A percentile compares a stretch with the other conserved stretches of the same genome.
Conservation (phyloP, 352 stramenopile genomes). For the Globisporangium rhizosaccharum region DNA sequence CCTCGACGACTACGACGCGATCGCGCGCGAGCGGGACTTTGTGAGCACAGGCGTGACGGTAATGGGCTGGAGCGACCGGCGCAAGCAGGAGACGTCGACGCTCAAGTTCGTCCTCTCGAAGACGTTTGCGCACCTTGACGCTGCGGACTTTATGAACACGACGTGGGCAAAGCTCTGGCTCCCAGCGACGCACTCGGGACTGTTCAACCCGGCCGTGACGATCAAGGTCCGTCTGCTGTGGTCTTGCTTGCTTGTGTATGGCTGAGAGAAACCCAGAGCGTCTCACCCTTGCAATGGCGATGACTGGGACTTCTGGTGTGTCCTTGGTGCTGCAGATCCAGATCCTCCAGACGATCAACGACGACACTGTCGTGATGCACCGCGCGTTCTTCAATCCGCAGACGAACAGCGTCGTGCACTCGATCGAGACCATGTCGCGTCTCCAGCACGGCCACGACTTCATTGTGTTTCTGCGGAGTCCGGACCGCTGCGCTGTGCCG, state of each 20-base stretch:
- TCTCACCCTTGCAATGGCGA: not conserved
- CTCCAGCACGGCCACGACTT: conserved; percentile 19
- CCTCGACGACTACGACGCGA: conserved; percentile 22
- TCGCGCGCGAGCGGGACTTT: conserved; percentile 18
- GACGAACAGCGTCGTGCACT: conserved; percentile 24
- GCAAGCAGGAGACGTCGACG: conserved; percentile 9
- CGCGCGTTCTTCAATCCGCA: conserved; percentile 33
- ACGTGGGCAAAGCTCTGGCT: conserved; percentile 23
- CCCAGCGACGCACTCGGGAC: conserved; percentile 19
- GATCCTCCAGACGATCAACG: conserved; percentile 27
- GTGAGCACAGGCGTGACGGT: conserved; percentile 17
- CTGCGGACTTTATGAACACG: conserved; percentile 18
- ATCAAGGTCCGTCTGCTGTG: conserved; percentile 14
- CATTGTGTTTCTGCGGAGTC: conserved; percentile 28
- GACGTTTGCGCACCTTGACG: conserved; percentile 12
- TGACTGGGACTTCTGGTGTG: not conserved
- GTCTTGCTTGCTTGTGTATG: not conserved
- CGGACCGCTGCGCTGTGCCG: conserved; percentile 19
- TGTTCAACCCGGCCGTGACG: conserved; percentile 26
- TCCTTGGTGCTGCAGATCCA: conserved; percentile 14
- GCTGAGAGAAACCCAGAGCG: too few species aligned
- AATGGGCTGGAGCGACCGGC: conserved; percentile 12
- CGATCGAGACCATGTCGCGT: conserved; percentile 26
- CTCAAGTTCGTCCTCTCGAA: conserved; percentile 16
- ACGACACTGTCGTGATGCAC: conserved; percentile 32